A percentile compares a stretch with the other conserved stretches of the same genome.
These are phyloP conservation scores for Viola odorata DNA, from an alignment of 345 rosid genomes.

Conservation along the genomic window DNA sequence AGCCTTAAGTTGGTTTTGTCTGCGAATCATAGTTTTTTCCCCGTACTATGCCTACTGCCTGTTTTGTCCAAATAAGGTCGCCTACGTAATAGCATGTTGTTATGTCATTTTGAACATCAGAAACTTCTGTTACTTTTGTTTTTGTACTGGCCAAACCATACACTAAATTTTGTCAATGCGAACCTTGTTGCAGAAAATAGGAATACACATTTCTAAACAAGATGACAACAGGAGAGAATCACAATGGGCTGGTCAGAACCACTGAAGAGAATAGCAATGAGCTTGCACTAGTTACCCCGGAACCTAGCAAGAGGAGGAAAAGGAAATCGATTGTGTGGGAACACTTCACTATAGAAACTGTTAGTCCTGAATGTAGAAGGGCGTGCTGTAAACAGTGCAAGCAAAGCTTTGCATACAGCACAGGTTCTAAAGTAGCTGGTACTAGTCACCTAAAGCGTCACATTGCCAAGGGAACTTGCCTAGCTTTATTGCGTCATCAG, in stretches of 20 bases:
- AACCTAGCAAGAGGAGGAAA: conserved; percentile 42
- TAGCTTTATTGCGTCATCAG: conserved; percentile 46
- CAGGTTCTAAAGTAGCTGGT: conserved; percentile 88
- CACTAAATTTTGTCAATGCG: background rate
- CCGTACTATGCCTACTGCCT: too few relatives aligned
- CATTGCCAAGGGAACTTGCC: conserved; percentile 84
- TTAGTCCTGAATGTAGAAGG: conserved; percentile 69
- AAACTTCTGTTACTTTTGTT: background rate
- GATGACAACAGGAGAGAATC: conserved; percentile 3
- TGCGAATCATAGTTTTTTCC: too few relatives aligned
- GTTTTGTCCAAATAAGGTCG: too few relatives aligned
- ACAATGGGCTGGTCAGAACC: background rate
- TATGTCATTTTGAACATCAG: too few relatives aligned
- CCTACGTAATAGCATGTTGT: too few relatives aligned
- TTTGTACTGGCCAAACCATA: background rate
- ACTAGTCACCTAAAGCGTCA: conserved; percentile 96
- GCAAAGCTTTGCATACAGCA: conserved; percentile 97
- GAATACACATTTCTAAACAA: conserved; percentile 9
- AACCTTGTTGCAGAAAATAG: conserved; percentile 12
- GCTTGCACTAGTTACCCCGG: conserved; percentile 7
- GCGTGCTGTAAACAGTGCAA: conserved; percentile 92
- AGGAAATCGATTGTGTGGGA: conserved; percentile 97
- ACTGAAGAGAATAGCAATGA: conserved; percentile 7
- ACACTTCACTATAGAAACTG: conserved; percentile 67
- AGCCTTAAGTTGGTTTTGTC: too few relatives aligned